Conservation (phyloP, 2,329 filamentous ascomycete genomes). For the Beauveria bassiana region DNA sequence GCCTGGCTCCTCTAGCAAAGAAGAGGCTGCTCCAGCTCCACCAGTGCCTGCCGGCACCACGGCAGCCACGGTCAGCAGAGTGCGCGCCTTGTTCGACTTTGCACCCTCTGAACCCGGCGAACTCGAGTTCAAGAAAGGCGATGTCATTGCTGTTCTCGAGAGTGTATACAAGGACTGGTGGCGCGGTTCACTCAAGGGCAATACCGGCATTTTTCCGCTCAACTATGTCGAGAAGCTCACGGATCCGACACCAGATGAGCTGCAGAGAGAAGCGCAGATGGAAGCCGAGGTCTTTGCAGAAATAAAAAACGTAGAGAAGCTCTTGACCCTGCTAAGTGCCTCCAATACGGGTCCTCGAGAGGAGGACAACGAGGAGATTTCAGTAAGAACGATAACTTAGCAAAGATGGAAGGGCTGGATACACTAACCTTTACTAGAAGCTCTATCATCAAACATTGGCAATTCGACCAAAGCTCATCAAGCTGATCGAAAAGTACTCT, state of each 20-base stretch:
- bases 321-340: conserved; percentile 85
- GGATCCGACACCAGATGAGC: conserved; percentile 87
- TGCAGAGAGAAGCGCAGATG: conserved; percentile 94
- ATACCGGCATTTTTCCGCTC: conserved; percentile 94
- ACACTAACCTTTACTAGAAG: conserved; percentile 44
- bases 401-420: not conserved
- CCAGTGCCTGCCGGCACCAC: conserved; percentile 75
- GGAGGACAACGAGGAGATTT: conserved; percentile 96
- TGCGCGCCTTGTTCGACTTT: conserved; percentile 91
- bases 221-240: conserved; percentile 98
- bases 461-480: conserved; percentile 93
- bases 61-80: conserved; percentile 89
- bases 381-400: conserved; percentile 37
- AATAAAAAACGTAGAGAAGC: conserved; percentile 57
- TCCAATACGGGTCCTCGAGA: conserved; percentile 71
- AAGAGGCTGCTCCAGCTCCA: conserved; percentile 39
- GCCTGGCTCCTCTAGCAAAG: conserved; percentile 30
- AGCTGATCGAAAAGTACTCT: conserved; percentile 97
- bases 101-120: conserved; percentile 89
- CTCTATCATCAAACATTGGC: conserved; percentile 88
- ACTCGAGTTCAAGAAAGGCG: conserved; percentile 91
- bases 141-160: conserved; percentile 93
- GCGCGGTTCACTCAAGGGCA: conserved; percentile 88
- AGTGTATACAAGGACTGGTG: conserved; percentile 99
- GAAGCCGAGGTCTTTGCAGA: conserved; percentile 64